Conservation (phyloP, 148 eudicot species). For the Limonium bicolor region DNA sequence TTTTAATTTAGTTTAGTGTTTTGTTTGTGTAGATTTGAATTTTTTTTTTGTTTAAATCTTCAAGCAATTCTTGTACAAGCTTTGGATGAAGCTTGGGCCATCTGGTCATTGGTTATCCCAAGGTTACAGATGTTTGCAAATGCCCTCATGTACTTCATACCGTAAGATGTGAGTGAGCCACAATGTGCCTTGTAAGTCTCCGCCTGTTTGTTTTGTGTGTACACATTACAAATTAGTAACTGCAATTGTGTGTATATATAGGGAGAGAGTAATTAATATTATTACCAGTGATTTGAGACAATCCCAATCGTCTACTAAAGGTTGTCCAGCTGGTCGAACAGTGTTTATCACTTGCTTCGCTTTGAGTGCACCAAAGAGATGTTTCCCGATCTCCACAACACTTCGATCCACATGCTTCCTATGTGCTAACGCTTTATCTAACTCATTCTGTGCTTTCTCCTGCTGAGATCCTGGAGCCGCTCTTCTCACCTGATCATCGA, state of each 20-base stretch:
- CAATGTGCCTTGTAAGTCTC: constrained; percentile 6
- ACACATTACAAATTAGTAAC: neutral
- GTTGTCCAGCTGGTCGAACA: constrained; percentile 4
- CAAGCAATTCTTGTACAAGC: constrained; percentile 8
- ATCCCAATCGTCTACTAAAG: constrained; percentile 11
- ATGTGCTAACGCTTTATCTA: constrained; percentile 1
- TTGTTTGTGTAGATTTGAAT: too few relatives aligned
- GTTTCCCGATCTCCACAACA: neutral
- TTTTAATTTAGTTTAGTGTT: too few relatives aligned
- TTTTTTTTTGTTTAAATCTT: too few relatives aligned
- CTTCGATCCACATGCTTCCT: constrained; percentile 5
- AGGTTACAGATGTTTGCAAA: constrained; percentile 10
- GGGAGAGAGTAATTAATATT: neutral
- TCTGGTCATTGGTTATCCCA: constrained; percentile 1
- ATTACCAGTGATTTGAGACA: constrained; percentile 6
- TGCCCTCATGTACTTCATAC: constrained; percentile 9
- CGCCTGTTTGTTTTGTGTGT: neutral
- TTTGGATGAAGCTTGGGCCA: constrained; percentile 7
- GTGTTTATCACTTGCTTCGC: neutral
- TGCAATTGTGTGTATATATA: neutral
- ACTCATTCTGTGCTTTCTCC: constrained; percentile 1
- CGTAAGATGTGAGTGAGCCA: constrained; percentile 4
- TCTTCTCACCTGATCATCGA: constrained; percentile 4
- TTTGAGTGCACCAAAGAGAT: constrained; percentile 2
- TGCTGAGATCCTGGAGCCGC: neutral